phyloP scores from a whole-genome alignment of 1,139 yeast genomes.

The Diutina siamensis region DNA sequence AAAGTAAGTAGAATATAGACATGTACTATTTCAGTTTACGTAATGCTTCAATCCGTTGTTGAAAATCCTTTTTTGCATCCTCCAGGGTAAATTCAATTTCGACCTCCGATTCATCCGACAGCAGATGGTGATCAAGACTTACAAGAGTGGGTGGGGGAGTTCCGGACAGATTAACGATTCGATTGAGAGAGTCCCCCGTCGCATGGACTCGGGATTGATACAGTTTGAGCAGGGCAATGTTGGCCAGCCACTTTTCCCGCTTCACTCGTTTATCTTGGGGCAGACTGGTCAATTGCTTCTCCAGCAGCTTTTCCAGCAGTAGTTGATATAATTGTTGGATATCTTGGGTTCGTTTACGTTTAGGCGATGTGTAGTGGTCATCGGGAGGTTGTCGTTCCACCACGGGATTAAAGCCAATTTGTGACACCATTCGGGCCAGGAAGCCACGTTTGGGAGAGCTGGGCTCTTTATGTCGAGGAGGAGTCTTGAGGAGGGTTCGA shows the following conservation, averaged over 20 bases:
- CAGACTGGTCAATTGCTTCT: slow-evolving; percentile 1
- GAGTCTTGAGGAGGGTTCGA: neutral
- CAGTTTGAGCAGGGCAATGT: neutral
- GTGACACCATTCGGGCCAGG: slow-evolving; percentile 1
- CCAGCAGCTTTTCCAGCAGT: slow-evolving; percentile 2
- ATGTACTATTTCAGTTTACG: neutral
- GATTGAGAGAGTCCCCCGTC: neutral
- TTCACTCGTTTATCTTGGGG: neutral
- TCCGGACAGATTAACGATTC: neutral
- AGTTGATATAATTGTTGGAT: slow-evolving; percentile 2
- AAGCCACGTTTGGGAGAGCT: neutral
- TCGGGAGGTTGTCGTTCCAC: neutral
- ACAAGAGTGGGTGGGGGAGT: neutral
- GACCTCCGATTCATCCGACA: neutral
- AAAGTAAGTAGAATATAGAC: neutral
- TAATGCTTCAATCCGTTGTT: neutral
- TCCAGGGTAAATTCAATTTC: neutral
- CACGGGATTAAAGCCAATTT: slow-evolving; percentile 3
- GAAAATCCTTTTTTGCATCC: slow-evolving; percentile 5
- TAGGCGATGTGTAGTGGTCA: neutral
- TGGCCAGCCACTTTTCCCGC: slow-evolving; percentile 6
- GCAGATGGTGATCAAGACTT: neutral
- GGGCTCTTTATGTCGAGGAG: neutral
- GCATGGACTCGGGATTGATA: slow-evolving; percentile 1
- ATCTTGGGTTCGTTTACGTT: slow-evolving; percentile 2